These are phyloP conservation scores for Pterocarpus macrocarpus DNA, from an alignment of 306 rosid species.

Conservation along the genomic window DNA sequence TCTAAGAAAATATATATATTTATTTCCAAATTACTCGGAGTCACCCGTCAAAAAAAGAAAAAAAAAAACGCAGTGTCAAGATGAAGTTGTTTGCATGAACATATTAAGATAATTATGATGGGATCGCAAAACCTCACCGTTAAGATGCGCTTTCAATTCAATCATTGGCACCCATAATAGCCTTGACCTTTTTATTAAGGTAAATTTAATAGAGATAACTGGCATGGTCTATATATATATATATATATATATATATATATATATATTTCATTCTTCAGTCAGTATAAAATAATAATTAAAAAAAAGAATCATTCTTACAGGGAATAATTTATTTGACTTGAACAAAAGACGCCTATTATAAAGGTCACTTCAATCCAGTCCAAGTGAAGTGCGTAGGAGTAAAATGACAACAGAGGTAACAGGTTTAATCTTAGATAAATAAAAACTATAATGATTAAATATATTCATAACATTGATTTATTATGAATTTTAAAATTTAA, in stretches of 20 bases:
- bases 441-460: too few relatives aligned
- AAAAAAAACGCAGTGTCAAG: background rate
- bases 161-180: background rate
- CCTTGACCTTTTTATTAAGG: background rate
- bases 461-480: too few relatives aligned
- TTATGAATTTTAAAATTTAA: too few relatives aligned
- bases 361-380: background rate
- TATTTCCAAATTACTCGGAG: background rate
- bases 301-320: too few relatives aligned
- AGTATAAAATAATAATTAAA: too few relatives aligned
- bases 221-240: too few relatives aligned
- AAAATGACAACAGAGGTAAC: background rate
- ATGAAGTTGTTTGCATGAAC: background rate
- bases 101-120: background rate
- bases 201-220: too few relatives aligned
- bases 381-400: background rate
- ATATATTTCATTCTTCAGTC: background rate
- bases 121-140: background rate
- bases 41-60: background rate
- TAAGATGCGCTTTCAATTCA: background rate
- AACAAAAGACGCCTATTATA: background rate
- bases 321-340: background rate
- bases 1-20: background rate
- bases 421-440: too few relatives aligned
- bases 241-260: too few relatives aligned